A percentile compares a stretch with the other conserved stretches of the same genome.
Conservation (phyloP, 371 early-diverging fungal genomes). For the Saksenaea vasiformis region DNA sequence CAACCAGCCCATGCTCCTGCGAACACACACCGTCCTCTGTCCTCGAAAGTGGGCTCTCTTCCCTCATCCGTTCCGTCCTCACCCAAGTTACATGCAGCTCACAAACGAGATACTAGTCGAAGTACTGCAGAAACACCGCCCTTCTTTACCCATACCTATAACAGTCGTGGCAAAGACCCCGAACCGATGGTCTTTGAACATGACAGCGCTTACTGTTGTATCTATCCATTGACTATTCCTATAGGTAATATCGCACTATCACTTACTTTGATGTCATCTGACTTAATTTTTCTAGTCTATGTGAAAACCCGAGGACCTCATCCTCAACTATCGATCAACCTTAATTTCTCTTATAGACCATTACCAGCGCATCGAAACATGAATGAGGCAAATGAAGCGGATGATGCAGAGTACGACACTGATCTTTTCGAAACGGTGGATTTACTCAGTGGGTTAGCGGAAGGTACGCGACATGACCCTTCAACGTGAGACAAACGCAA, state of each 20-base stretch:
- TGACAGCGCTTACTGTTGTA: conserved; percentile 54
- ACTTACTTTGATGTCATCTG: background rate
- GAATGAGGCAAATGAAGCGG: conserved; percentile 15
- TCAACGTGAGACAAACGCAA: background rate
- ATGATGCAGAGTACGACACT: conserved; percentile 53
- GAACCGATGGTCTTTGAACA: conserved; percentile 47
- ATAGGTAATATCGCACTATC: conserved; percentile 54
- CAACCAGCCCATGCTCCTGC: conserved; percentile 21
- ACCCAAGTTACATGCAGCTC: conserved; percentile 29
- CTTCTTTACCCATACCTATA: conserved; percentile 60
- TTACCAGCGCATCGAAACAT: conserved; percentile 28
- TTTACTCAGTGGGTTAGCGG: conserved; percentile 55
- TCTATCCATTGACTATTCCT: conserved; percentile 60
- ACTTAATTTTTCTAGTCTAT: conserved; percentile 16
- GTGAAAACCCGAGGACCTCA: conserved; percentile 26
- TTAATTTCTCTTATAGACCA: conserved; percentile 53
- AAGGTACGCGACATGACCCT: conserved; percentile 40
- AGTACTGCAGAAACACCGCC: conserved; percentile 41
- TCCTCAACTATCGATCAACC: conserved; percentile 48
- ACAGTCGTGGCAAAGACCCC: conserved; percentile 48
- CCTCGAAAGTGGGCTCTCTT: conserved; percentile 16
- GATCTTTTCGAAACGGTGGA: conserved; percentile 65
- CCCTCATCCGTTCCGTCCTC: conserved; percentile 39
- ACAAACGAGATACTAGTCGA: conserved; percentile 16
- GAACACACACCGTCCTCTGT: conserved; percentile 21